Conservation (phyloP, 768 basidiomycete genomes). For the Pulveroboletus sp. region DNA sequence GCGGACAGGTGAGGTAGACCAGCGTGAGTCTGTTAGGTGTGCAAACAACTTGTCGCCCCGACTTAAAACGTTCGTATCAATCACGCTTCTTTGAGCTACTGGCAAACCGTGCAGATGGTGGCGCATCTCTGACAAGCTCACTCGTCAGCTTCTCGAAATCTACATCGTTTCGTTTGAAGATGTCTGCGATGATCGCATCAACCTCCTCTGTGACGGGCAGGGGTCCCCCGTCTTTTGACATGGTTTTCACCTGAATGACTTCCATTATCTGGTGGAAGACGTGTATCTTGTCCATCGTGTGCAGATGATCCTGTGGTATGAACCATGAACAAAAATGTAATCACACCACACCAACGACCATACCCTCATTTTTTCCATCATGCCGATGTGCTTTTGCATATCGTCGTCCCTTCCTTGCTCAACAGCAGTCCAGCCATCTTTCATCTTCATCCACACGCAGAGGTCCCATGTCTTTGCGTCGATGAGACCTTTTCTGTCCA, state of each 20-base stretch:
- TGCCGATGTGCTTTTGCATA: constrained; percentile 16
- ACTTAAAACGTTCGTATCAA: constrained; percentile 9
- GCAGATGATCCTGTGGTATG: constrained; percentile 20
- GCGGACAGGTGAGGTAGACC: background rate
- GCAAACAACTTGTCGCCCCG: background rate
- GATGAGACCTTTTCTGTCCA: constrained; percentile 19
- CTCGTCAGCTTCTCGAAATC: constrained; percentile 28
- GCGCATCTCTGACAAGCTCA: constrained; percentile 18
- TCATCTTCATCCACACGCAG: constrained; percentile 32
- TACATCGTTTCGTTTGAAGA: constrained; percentile 28
- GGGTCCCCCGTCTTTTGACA: constrained; percentile 20
- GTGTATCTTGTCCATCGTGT: constrained; percentile 27
- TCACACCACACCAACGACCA: background rate
- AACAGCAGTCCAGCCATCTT: constrained; percentile 24
- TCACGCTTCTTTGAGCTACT: constrained; percentile 27
- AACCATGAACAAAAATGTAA: background rate
- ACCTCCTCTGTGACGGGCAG: constrained; percentile 28
- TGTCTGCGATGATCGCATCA: constrained; percentile 28
- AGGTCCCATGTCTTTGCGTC: constrained; percentile 24
- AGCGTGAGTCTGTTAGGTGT: background rate
- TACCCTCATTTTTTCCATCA: constrained; percentile 31
- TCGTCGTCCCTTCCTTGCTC: constrained; percentile 26
- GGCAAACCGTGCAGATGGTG: constrained; percentile 20
- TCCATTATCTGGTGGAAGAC: constrained; percentile 33
- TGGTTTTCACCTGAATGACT: constrained; percentile 29